phyloP scores from a whole-genome alignment of 305 asterid species.

The Fraxinus platypoda region DNA sequence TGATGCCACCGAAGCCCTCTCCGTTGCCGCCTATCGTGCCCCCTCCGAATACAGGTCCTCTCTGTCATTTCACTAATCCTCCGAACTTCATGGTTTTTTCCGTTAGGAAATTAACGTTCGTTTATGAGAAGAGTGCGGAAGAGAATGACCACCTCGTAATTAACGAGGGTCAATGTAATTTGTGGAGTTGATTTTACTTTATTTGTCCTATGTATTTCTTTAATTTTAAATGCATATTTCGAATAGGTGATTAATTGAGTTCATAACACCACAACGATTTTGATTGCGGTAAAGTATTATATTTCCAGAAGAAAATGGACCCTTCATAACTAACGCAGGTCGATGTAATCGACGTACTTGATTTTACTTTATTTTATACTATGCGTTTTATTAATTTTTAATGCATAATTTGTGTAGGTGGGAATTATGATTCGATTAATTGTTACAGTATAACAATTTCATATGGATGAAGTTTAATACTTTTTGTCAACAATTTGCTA shows the following conservation, averaged over 20 bases:
- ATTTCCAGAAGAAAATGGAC: not conserved
- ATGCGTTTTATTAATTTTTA: not conserved
- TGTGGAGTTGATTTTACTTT: not conserved
- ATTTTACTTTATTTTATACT: not conserved
- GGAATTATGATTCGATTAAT: not conserved
- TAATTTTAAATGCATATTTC: not conserved
- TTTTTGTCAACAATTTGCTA: not conserved
- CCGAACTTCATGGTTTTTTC: not conserved
- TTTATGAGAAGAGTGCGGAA: not conserved
- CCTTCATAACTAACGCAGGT: not conserved
- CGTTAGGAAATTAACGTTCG: not conserved
- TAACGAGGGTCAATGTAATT: not conserved
- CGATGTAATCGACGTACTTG: not conserved
- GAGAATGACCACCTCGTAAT: not conserved
- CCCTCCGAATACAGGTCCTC: conserved; percentile 86
- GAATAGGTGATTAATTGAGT: not conserved
- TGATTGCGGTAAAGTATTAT: not conserved
- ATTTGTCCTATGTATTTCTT: not conserved
- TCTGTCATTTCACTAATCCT: conserved; percentile 8
- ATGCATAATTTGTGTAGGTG: not conserved
- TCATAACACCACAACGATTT: not conserved
- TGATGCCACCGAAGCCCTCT: conserved; percentile 94
- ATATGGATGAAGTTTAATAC: not conserved
- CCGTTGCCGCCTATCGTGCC: conserved; percentile 61
- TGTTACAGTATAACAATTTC: not conserved